These are phyloP conservation scores for Amanita exitialis DNA, from an alignment of 768 basidiomycete species.

Conservation along the genomic window DNA sequence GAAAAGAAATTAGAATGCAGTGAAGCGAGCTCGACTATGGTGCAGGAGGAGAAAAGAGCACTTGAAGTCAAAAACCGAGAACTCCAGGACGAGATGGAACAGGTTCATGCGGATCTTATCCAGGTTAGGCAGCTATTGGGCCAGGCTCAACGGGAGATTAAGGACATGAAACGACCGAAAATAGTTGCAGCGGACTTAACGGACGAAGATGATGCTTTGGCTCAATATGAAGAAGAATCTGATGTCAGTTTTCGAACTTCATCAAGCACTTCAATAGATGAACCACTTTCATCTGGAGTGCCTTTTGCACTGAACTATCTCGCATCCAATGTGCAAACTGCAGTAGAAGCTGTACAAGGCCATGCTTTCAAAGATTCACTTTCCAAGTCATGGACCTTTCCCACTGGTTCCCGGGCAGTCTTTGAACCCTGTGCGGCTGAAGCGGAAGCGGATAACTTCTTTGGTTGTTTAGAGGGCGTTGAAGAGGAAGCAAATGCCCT, in stretches of 20 bases:
- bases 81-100: constrained; percentile 25
- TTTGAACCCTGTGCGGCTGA: constrained; percentile 16
- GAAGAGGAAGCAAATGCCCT: constrained; percentile 25
- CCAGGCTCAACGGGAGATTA: constrained; percentile 6
- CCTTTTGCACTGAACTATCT: constrained; percentile 14
- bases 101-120: constrained; percentile 34
- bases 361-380: constrained; percentile 35
- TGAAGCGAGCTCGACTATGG: constrained; percentile 18
- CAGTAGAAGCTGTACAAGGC: constrained; percentile 6
- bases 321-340: neutral
- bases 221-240: constrained; percentile 59
- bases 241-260: constrained; percentile 39
- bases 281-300: constrained; percentile 24
- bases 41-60: constrained; percentile 18
- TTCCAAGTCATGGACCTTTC: constrained; percentile 67
- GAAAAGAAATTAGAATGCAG: constrained; percentile 35
- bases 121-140: constrained; percentile 19
- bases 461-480: constrained; percentile 56
- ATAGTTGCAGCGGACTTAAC: constrained; percentile 26
- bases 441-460: constrained; percentile 67
- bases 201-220: constrained; percentile 23
- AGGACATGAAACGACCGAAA: constrained; percentile 19
- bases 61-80: constrained; percentile 17
- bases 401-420: constrained; percentile 25
- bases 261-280: constrained; percentile 45